Evolutionary conservation across 2,329 filamentous ascomycete species (phyloP), one percentile per base, ranked within the genome.

Genomic region (Colletotrichum abscissum): DNA sequence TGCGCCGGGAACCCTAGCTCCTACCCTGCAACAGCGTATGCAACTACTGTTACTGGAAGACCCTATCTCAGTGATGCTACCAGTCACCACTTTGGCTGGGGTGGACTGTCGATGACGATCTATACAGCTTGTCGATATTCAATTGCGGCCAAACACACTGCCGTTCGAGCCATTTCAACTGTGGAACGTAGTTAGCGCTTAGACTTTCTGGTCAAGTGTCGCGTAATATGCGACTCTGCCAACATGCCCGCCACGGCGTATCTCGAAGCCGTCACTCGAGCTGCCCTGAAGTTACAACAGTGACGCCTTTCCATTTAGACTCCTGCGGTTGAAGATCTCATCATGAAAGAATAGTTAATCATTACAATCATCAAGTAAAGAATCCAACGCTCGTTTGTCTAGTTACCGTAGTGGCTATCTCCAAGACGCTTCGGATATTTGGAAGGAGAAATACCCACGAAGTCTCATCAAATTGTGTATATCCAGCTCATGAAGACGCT

Each of bases 21-120:
- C 81, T 2, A 84, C 80, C 68, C 73, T 72, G 5, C 0, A 49
- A 71, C 1, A 81, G 81, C 3, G 83, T 85, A 35, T 82, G 80
- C 66, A 64, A 75, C 0, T 74, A 74, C 19, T 9, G 30, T 7
- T 33, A 33, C 30, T 33, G 30, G 30, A 5, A 33, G 6, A 5
- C 9, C 30, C 1, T 33, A 33, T 33, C 30, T 33, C 30, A 33
- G 30, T 33, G 30, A 9, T 7, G 30, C 30, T 2, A 33, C 7
- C 30, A 33, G 30, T 33, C 30, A 33, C 7, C 30, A 33, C 30
- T 2, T 33, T 2, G 2, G 30, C 30, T 33, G 30, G 30, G 9
- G 30, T 33, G 30, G 30, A 33, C 30, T 9, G 6, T 6, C 30
- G 1, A 33, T 33, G 30, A 2, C 30, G 30, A 33, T 33, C 6